Base-by-base conservation (phyloP, 2,329 filamentous ascomycete genomes). In the Cadophora sp. region DNA sequence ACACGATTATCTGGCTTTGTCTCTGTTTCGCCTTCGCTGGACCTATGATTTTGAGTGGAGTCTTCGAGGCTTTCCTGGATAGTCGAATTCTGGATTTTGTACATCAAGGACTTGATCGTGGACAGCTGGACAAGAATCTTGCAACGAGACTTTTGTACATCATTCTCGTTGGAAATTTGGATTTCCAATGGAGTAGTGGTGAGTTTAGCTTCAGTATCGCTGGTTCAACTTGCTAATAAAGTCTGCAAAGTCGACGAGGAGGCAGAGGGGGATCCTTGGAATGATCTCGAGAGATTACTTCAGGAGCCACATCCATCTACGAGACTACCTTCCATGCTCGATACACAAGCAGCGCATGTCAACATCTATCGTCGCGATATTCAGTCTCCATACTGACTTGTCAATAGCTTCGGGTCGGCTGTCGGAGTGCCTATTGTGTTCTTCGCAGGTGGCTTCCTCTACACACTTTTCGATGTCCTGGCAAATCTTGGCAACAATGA, bases 351-450 rank as follows among this genome's bases (percentile, higher is more conserved):
- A 20, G 16, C 45, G 45, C 45, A 13, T 3, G 33, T 5, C 7
- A 20, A 7, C 2, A 1, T 30, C 24, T 24, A 14, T 53, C n/a
- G 4, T 30, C 27, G 30, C 11, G 9, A 48, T 22, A 20, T 24
- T n/a, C 11, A 3, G n/a, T 20, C 7, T 4, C 11, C 14, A 41
- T 14, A 14, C 59, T 62, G n/a, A 62, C 60, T 16, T 13, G 3
- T 30, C 7, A 20, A 14, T 13, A 64, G 61, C 7, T 70, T 70
- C 27, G 71, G 67, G 18, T 65, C 69, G 4, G 62, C 68, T 20
- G 66, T 73, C 9, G 70, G 72, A n/a, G 67, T 67, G 11, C 70
- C 72, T 11, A 56, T 73, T 3, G 72, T 71, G 3, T 73, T 73
- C 64, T 73, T 70, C 63, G 62, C 68, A 4, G 72, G 69, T 6